Base-by-base conservation (phyloP, 495 filamentous ascomycete genomes). In the Acidomyces sp. region DNA sequence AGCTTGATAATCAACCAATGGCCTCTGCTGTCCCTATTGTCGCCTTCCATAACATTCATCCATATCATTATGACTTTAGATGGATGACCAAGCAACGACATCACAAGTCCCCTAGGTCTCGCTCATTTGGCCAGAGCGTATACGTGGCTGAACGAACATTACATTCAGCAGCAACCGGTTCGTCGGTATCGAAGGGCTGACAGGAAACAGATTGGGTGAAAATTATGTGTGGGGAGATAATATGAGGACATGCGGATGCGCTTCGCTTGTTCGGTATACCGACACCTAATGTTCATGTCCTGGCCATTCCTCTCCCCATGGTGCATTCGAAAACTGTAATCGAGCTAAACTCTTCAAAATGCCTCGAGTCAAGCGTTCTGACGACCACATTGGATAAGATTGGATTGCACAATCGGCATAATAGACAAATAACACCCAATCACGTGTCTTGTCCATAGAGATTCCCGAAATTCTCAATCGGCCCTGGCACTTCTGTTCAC, bases 271-370 rank as follows among this genome's bases (percentile, higher is more conserved):
- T n/a, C n/a, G 62, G 43, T 51, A 70, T 29, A 74, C 62, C 18
- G 60, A 46, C 37, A 72, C 51, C n/a, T 59, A 52, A 1, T 38
- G 23, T 24, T 44, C 34, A 1, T 43, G 46, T 10, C 42, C 36
- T 3, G 39, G 37, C 3, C 23, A 17, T 2, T 43, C 46, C 10
- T 55, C 44, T 12, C 55, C 55, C 39, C 55, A 51, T 2, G 54
- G 50, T n/a, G 49, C 39, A 15, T 60, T 49, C 4, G 54, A 61
- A 58, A 66, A 74, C 16, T 55, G 51, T 52, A 72, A 71, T 25
- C 58, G 57, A 17, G 68, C 70, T 12, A 72, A 57, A 50, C 70
- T 68, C 49, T 71, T 71, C 7, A 69, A 66, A 28, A 69, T 64
- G 52, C 70, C 71, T 66, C 66, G 71, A 41, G 67, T 65, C 60